These are phyloP conservation scores for Fusarium pseudonygamai DNA, from an alignment of 2,329 filamentous ascomycete genomes.

Conservation along the genomic window DNA sequence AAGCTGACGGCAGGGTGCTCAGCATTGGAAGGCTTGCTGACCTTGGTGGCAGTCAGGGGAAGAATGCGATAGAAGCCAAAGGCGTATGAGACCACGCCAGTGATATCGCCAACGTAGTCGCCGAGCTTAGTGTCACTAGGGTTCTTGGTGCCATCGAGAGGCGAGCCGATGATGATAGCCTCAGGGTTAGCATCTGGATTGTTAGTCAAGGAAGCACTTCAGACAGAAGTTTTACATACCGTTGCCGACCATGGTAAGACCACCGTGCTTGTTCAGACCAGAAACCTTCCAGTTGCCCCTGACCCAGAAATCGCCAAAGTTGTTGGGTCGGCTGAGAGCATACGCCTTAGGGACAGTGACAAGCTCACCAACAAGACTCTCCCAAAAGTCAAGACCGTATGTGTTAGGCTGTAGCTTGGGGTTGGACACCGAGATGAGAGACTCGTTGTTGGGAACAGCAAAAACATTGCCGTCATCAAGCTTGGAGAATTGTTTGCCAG, in stretches of 20 bases:
- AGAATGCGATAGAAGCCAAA: conserved; percentile 77
- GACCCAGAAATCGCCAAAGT: conserved; percentile 75
- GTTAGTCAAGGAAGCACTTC: conserved; percentile 3
- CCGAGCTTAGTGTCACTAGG: conserved; percentile 69
- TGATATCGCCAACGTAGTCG: conserved; percentile 71
- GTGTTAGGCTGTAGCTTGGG: conserved; percentile 66
- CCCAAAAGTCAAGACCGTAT: conserved; percentile 80
- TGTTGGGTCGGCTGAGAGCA: conserved; percentile 69
- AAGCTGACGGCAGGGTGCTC: conserved; percentile 63
- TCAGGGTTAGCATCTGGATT: conserved; percentile 72
- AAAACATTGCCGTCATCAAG: conserved; percentile 74
- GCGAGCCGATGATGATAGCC: conserved; percentile 70
- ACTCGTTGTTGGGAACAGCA: conserved; percentile 69
- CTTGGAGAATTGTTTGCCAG: conserved; percentile 67
- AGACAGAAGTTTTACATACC: conserved; percentile 48
- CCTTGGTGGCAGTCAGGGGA: conserved; percentile 66
- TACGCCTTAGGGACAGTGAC: conserved; percentile 69
- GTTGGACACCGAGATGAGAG: conserved; percentile 66
- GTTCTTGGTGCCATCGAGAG: conserved; percentile 72
- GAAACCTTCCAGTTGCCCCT: conserved; percentile 71
- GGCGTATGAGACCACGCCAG: conserved; percentile 71
- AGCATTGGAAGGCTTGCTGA: conserved; percentile 56
- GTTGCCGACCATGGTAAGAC: conserved; percentile 68
- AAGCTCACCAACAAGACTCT: conserved; percentile 73
- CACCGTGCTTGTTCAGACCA: conserved; percentile 69